Percentiles rank a stretch among this genome's conserved stretches.
Evolutionary conservation across 805 yeast genomes (phyloP).

Genomic region (Starmerella floricola): DNA sequence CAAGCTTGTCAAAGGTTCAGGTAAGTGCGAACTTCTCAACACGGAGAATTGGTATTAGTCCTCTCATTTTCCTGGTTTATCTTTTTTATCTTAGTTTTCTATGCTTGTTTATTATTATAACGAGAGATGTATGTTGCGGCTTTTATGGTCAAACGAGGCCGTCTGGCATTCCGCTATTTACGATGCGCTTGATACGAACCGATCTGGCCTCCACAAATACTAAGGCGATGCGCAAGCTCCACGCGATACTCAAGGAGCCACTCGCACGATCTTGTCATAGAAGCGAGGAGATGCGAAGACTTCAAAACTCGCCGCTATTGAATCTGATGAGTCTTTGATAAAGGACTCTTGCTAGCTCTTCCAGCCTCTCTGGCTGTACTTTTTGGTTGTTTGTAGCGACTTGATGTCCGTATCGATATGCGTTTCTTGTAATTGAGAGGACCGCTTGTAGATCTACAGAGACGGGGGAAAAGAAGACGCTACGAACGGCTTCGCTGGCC

Average conservation of each 20-base stretch:
- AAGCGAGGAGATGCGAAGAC: no score
- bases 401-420: conserved; percentile 51
- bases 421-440: conserved; percentile 45
- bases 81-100: no score
- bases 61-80: no score
- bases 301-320: background rate
- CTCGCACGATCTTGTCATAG: no score
- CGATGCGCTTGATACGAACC: no score
- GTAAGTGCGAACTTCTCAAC: conserved; percentile 29
- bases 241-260: no score
- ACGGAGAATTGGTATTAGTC: conserved; percentile 28
- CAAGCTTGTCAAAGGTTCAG: conserved; percentile 38
- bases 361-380: background rate
- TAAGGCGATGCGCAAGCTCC: no score
- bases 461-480: conserved; percentile 64
- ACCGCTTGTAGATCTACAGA: conserved; percentile 42
- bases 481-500: conserved; percentile 46
- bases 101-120: no score
- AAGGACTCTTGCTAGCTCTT: background rate
- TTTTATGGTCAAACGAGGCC: no score
- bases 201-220: no score
- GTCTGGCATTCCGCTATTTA: no score
- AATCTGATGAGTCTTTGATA: background rate
- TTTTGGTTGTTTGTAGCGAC: background rate
- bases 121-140: no score